These are phyloP conservation scores for Suhomyces bribrorum DNA, from an alignment of 1,139 yeast genomes.

Conservation along the genomic window DNA sequence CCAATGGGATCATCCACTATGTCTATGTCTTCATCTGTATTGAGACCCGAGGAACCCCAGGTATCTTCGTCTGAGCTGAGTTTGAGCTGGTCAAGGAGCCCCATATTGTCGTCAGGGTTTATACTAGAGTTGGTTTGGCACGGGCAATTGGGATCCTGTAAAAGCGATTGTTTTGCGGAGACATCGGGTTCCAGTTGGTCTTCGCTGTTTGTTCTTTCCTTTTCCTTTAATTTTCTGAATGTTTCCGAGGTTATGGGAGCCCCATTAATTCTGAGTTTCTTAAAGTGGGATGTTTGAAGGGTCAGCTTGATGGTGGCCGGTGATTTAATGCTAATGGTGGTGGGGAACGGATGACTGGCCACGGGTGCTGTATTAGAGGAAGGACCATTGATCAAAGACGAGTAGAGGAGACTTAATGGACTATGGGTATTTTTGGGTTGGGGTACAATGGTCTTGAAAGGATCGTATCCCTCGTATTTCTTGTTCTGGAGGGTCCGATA, in stretches of 20 bases:
- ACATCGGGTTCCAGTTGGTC: too few species aligned
- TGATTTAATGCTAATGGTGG: constrained; percentile 30
- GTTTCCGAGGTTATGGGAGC: constrained; percentile 38
- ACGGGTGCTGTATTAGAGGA: not conserved
- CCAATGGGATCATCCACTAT: constrained; percentile 11
- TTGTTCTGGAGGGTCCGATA: constrained; percentile 33
- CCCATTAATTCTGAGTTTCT: constrained; percentile 46
- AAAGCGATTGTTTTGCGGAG: too few species aligned
- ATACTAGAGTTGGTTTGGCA: not conserved
- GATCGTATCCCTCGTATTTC: constrained; percentile 17
- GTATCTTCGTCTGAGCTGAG: constrained; percentile 20
- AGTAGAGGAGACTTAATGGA: constrained; percentile 19
- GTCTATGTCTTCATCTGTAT: constrained; percentile 21
- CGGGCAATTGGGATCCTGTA: too few species aligned
- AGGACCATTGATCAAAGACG: constrained; percentile 15
- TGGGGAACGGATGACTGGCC: constrained; percentile 15
- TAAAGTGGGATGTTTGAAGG: constrained; percentile 41
- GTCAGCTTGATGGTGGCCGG: constrained; percentile 42
- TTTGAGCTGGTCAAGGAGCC: constrained; percentile 12
- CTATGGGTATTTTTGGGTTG: constrained; percentile 9
- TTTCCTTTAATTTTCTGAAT: constrained; percentile 15
- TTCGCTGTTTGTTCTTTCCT: not conserved
- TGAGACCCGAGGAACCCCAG: constrained; percentile 29
- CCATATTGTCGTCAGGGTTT: not conserved
- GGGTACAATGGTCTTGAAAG: constrained; percentile 6